Base-by-base conservation (phyloP, 2,329 filamentous ascomycete genomes). In the Rhytidhysteron rufulum region DNA sequence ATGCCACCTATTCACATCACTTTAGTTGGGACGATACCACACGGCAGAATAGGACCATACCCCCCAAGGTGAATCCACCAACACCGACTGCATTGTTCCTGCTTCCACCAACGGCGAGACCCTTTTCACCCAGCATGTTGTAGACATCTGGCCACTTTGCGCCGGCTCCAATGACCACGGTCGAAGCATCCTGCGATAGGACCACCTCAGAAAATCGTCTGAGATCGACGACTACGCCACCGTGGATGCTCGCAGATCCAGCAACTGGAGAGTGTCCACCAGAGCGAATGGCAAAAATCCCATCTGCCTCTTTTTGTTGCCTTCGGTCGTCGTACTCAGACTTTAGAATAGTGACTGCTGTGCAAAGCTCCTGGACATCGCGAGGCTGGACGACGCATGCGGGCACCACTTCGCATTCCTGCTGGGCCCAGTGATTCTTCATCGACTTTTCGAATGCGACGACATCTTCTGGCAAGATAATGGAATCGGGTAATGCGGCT, bases 361-460 rank as follows among this genome's bases (percentile, higher is more conserved):
- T 52, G 13, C 49, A 55, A 17, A 66, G 45, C 33, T 64, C 53
- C 31, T 58, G 49, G 20, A 50, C 46, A 24, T 51, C 47, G 20
- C 44, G 48, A 1, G 62, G 61, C 16, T 47, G 55, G 25, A 66
- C 41, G 3, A 65, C 42, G 39, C 60, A 66, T 27, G 51, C 46
- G 3, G 61, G 61, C 2, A 50, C 33, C 8, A 55, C 50, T 47
- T 63, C 59, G 32, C 56, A 60, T 25, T 62, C 55, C 38, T 66
- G 60, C 41, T 57, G 50, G 3, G 56, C 62, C 60, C 58, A 64
- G 35, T 63, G 54, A 15, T 46, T 40, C 10, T 53, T 55, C 22
- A 55, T 39, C 1, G 34, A 47, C 5, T 42, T 4, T 19, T 33
- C 15, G 22, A 53, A 54, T 6, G 36, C 34, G 2, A 7, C 16